Evolutionary conservation across 1,284 basidiomycete genomes (phyloP), one percentile per base, ranked within the genome.

Genomic region (Calocybe gambosa): DNA sequence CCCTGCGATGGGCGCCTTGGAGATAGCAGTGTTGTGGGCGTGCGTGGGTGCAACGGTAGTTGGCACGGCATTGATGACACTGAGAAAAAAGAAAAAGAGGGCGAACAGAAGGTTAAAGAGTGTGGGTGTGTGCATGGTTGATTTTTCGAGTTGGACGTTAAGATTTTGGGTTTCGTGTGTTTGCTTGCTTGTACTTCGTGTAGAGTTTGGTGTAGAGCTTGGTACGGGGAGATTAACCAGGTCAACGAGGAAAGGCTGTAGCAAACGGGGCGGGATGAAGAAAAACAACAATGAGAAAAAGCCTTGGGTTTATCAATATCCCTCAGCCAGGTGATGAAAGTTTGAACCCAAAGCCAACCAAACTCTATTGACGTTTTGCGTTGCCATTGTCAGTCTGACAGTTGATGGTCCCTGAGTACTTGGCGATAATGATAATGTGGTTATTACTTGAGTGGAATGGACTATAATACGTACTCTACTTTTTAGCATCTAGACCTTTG

Each of bases 11-110:
- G 39, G 15, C 3, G 36, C 35, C 19, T 6, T 31, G 29, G 6
- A 5, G 3, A 31, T 12, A 8, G 13, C 25, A 10, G 10, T 26
- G n/a, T n/a, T 26, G 29, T 4, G 29, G 29, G 12, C 13, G 29
- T 12, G 29, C 4, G 29, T 12, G 12, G 37, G 10, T 15, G 45
- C 23, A 7, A 31, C 6, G 9, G 35, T 3, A 8, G 35, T 23
- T 12, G 48, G 50, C 12, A 47, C 35, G 35, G 47, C 47, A n/a
- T 26, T 36, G 28, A 42, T 34, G 35, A 33, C 25, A 35, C 44
- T 42, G 19, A 41, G 34, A 35, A 52, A 29, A 42, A 42, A n/a
- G 26, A 49, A 39, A 28, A 49, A 33, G 13, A 49, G 21, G 28
- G 28, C 18, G 20, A n/a, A 36, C 35, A 51, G 35, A 26, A 46